Percentiles rank a stretch among this genome's conserved stretches.
Evolutionary conservation across 2,329 filamentous ascomycete genomes (phyloP).

Genomic region (Simplicillium aogashimaense): DNA sequence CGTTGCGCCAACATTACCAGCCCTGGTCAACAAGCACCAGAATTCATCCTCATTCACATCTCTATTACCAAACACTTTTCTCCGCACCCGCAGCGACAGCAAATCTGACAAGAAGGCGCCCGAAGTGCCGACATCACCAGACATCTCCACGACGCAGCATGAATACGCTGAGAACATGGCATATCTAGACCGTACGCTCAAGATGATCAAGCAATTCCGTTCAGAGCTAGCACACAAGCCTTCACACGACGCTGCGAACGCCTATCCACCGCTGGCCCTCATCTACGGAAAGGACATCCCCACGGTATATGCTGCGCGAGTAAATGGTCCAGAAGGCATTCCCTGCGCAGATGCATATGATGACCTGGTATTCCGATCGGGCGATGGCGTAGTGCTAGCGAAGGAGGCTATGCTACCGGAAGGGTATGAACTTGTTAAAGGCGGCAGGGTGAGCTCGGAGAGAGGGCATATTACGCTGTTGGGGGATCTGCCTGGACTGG

Average conservation of each 20-base stretch:
- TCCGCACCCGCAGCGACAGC: conserved; percentile 34
- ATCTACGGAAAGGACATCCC: conserved; percentile 83
- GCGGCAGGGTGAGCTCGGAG: conserved; percentile 69
- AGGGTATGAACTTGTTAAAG: conserved; percentile 65
- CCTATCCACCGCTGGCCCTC: conserved; percentile 72
- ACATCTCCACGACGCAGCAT: background rate
- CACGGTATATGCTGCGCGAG: conserved; percentile 73
- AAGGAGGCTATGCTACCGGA: conserved; percentile 75
- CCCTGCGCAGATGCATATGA: conserved; percentile 71
- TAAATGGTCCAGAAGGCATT: conserved; percentile 64
- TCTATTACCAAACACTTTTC: conserved; percentile 29
- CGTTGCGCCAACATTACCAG: conserved; percentile 55
- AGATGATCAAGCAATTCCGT: conserved; percentile 65
- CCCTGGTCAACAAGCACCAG: conserved; percentile 30
- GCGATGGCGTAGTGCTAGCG: conserved; percentile 83
- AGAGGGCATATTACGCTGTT: conserved; percentile 80
- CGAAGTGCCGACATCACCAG: conserved; percentile 8
- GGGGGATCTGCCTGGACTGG: conserved; percentile 75
- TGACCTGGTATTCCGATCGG: conserved; percentile 74
- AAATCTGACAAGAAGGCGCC: conserved; percentile 35
- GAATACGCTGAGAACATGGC: conserved; percentile 23
- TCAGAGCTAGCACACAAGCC: conserved; percentile 56
- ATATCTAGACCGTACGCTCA: conserved; percentile 69
- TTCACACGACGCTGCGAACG: conserved; percentile 51
- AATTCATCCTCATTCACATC: conserved; percentile 35